A percentile compares a stretch with the other conserved stretches of the same genome.
Conservation (phyloP, 257 asterid genomes). For the Fraxinus excelsior region DNA sequence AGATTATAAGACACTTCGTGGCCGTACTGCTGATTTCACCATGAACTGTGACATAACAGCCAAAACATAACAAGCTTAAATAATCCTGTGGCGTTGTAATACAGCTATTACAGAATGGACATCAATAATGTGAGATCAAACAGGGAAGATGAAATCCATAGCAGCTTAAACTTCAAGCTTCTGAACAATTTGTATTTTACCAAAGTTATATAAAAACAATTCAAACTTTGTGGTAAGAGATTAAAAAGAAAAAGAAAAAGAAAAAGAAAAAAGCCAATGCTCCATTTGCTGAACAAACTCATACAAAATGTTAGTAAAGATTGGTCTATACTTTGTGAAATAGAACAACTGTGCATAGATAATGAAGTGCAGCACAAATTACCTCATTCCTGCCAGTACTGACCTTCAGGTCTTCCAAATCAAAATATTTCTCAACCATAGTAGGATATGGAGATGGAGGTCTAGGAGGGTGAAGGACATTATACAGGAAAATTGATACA, state of each 20-base stretch:
- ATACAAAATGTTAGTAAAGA: slow-evolving; percentile 4
- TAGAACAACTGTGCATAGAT: not conserved
- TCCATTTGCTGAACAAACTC: not conserved
- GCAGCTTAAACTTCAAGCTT: not conserved
- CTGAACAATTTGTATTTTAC: not conserved
- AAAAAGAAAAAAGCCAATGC: not conserved
- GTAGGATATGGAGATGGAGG: slow-evolving; percentile 50
- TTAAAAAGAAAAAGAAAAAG: not conserved
- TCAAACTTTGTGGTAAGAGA: not conserved
- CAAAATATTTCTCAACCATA: slow-evolving; percentile 69
- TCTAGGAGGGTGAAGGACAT: slow-evolving; percentile 88
- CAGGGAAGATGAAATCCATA: not conserved
- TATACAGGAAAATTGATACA: slow-evolving; percentile 81
- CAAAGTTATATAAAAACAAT: not conserved
- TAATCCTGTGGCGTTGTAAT: not conserved
- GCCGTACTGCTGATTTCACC: not conserved
- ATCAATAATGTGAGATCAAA: not conserved
- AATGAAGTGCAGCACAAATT: slow-evolving; percentile 25
- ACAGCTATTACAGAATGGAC: not conserved
- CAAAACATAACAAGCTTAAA: not conserved
- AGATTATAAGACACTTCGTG: not conserved
- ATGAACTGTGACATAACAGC: not conserved
- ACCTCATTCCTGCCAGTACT: slow-evolving; percentile 76
- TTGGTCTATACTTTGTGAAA: slow-evolving; percentile 5
- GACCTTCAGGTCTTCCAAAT: slow-evolving; percentile 70